These are phyloP conservation scores for Smittium mucronatum DNA, from an alignment of 371 early-diverging fungal species.

Conservation along the genomic window DNA sequence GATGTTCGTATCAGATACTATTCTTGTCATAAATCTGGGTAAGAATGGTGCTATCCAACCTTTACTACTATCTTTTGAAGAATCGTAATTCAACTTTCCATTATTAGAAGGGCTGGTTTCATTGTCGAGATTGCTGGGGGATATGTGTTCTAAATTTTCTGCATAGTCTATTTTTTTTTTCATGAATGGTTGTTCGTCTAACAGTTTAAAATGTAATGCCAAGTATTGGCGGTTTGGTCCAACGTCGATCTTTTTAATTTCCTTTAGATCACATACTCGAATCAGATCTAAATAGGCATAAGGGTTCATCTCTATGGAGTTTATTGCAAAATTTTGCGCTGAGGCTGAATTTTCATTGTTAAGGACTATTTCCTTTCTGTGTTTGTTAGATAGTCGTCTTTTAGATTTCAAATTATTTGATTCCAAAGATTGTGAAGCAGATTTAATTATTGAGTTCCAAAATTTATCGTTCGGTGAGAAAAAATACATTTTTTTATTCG, in stretches of 20 bases:
- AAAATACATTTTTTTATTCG: not conserved
- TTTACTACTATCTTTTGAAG: not conserved
- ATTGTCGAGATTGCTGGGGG: too few species aligned
- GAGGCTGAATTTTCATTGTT: not conserved
- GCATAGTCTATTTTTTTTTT: too few species aligned
- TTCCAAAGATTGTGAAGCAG: too few species aligned
- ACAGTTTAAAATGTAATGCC: conserved; percentile 31
- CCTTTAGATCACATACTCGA: not conserved
- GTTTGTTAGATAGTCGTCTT: too few species aligned
- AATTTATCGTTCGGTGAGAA: not conserved
- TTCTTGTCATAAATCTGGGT: not conserved
- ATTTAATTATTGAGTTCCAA: not conserved
- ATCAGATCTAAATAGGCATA: not conserved
- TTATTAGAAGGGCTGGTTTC: too few species aligned
- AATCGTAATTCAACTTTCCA: not conserved
- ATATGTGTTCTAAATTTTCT: too few species aligned
- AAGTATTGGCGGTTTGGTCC: conserved; percentile 43
- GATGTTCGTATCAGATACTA: not conserved
- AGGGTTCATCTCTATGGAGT: not conserved
- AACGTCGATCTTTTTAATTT: conserved; percentile 30
- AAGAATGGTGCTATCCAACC: not conserved
- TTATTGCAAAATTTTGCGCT: not conserved
- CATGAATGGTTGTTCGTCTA: conserved; percentile 6
- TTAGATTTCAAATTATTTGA: too few species aligned
- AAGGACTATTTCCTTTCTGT: too few species aligned